Conservation (phyloP, 2,329 filamentous ascomycete genomes). For the Teratosphaeriaceae sp. region DNA sequence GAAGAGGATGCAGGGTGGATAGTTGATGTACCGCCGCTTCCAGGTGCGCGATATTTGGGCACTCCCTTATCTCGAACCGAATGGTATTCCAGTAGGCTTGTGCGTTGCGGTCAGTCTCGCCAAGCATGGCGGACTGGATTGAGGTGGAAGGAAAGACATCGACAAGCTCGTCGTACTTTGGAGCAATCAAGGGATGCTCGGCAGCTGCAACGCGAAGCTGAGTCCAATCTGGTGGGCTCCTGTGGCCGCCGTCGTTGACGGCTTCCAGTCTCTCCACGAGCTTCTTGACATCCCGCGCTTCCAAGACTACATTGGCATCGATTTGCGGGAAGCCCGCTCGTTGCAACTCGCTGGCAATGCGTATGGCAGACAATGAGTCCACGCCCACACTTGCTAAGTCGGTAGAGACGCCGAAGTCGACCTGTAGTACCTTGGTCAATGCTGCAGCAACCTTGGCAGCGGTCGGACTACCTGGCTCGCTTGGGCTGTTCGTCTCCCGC, state of each 20-base stretch:
- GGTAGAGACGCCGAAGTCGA: conserved; percentile 22
- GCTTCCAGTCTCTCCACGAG: conserved; percentile 8
- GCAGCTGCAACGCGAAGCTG: background rate
- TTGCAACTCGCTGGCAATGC: conserved; percentile 59
- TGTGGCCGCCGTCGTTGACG: background rate
- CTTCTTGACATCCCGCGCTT: conserved; percentile 42
- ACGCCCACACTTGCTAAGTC: conserved; percentile 52
- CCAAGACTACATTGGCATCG: conserved; percentile 56
- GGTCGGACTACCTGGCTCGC: too few relatives aligned
- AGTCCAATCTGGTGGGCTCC: background rate
- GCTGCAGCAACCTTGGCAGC: background rate
- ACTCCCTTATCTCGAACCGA: conserved; percentile 50
- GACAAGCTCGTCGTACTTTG: conserved; percentile 15
- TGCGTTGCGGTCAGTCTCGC: conserved; percentile 57
- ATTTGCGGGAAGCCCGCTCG: conserved; percentile 46
- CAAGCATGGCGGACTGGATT: conserved; percentile 73
- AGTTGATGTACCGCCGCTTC: conserved; percentile 45
- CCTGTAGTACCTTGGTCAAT: background rate
- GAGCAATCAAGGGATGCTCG: background rate
- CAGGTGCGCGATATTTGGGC: conserved; percentile 10
- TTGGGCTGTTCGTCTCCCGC: too few relatives aligned
- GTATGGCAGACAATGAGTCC: conserved; percentile 60
- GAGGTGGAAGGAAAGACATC: conserved; percentile 58
- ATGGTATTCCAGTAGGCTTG: conserved; percentile 73
- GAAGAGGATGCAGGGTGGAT: conserved; percentile 53